Percentiles rank a stretch among this genome's conserved stretches.
Evolutionary conservation across 2,329 filamentous ascomycete genomes (phyloP).

Genomic region (Didymellaceae sp.): DNA sequence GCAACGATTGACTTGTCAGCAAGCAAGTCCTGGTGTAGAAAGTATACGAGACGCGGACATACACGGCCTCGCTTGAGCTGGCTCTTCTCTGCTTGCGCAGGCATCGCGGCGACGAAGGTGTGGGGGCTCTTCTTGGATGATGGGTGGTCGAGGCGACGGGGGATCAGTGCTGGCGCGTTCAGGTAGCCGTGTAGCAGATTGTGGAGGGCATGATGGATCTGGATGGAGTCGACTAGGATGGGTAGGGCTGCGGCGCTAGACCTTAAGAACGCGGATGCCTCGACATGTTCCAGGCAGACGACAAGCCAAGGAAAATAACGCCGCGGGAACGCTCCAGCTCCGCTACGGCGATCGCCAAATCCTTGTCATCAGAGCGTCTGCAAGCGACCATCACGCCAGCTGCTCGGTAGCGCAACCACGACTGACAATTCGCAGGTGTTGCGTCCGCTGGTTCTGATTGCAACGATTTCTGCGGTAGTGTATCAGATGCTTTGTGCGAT

Average conservation of each 20-base stretch:
- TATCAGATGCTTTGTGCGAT: constrained; percentile 2
- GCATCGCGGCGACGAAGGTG: constrained; percentile 51
- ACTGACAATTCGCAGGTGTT: constrained; percentile 1
- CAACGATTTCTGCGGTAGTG: neutral
- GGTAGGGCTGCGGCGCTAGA: constrained; percentile 26
- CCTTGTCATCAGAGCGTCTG: constrained; percentile 1
- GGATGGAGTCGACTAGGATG: constrained; percentile 17
- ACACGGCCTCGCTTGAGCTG: constrained; percentile 84
- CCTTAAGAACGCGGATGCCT: constrained; percentile 24
- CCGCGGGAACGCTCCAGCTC: neutral
- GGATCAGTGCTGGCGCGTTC: constrained; percentile 32
- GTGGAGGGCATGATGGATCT: constrained; percentile 29
- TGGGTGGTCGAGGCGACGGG: constrained; percentile 24
- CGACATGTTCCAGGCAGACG: constrained; percentile 24
- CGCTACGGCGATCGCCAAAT: constrained; percentile 11
- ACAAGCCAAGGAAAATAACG: constrained; percentile 16
- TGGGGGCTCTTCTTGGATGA: constrained; percentile 2
- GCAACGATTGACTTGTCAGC: constrained; percentile 36
- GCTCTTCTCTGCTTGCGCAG: constrained; percentile 72
- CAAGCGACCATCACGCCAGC: constrained; percentile 2
- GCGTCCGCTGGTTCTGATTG: constrained; percentile 3
- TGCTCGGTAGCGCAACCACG: constrained; percentile 2
- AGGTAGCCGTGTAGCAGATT: constrained; percentile 23
- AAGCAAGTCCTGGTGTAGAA: constrained; percentile 2
- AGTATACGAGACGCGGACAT: too few species aligned